These are phyloP conservation scores for Corchorus olitorius DNA, from an alignment of 345 rosid species.

Conservation along the genomic window DNA sequence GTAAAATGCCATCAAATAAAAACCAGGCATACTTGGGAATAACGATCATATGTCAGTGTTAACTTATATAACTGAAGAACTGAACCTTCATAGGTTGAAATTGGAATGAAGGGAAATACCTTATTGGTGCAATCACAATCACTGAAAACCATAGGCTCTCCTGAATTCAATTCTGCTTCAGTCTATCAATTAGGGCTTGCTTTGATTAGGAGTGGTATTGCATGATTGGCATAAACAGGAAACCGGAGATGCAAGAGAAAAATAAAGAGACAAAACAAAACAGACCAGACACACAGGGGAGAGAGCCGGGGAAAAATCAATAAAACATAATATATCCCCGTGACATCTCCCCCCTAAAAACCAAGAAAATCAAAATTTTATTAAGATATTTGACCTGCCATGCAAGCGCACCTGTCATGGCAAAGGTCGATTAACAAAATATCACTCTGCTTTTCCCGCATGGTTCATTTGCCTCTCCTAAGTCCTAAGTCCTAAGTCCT, in stretches of 20 bases:
- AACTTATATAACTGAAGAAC: neutral
- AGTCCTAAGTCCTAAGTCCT: too few relatives aligned
- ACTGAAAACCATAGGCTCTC: neutral
- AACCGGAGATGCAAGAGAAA: neutral
- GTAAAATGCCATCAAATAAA: neutral
- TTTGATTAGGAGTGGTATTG: neutral
- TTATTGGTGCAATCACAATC: neutral
- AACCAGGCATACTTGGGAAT: neutral
- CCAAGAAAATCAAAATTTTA: constrained; percentile 21
- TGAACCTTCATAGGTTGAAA: neutral
- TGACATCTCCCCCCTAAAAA: constrained; percentile 42
- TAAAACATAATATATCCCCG: constrained; percentile 21
- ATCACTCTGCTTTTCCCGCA: neutral
- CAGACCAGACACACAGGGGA: constrained; percentile 20
- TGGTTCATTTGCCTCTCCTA: neutral
- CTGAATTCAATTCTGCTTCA: neutral
- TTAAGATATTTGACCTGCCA: constrained; percentile 63
- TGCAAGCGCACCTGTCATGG: constrained; percentile 94
- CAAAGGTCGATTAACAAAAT: constrained; percentile 62
- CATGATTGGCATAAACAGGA: neutral
- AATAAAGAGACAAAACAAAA: neutral
- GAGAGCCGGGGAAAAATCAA: constrained; percentile 41
- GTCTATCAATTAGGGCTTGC: neutral
- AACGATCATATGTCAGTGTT: neutral
- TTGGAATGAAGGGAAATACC: neutral